Base-by-base conservation (phyloP, 2,329 filamentous ascomycete genomes). In the Daldinia eschscholtzii region DNA sequence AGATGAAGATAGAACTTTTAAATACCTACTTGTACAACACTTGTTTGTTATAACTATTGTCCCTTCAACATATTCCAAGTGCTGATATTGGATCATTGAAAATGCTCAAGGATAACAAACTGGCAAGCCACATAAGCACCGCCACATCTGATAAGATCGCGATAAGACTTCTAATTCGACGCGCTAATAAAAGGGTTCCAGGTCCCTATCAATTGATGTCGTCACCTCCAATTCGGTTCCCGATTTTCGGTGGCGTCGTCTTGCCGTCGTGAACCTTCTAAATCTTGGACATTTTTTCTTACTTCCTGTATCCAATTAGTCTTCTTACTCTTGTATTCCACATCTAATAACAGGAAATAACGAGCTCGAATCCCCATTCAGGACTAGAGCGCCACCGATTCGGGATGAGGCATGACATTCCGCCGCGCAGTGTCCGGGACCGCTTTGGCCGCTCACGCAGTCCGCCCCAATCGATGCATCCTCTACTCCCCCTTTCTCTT, bases 351-450 rank as follows among this genome's bases (percentile, higher is more conserved):
- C 20, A 33, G 30, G 6, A 35, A 26, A 39, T 2, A 48, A 5
- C 37, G n/a, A 59, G 2, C 18, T 35, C 12, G 18, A 46, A 35
- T 12, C 52, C 48, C 26, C 18, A 41, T 18, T 48, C 10, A 67
- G 53, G 33, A 64, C 13, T 12, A 61, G 48, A 62, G 44, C 52
- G 48, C 18, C n/a, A 56, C 33, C 13, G 59, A n/a, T 74, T 80
- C 82, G 83, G 81, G 81, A 89, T 89, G 88, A 88, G 88, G 88
- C 81, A 91, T 91, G 88, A 85, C 84, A 84, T 79, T 83, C 80
- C 84, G 82, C 68, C 68, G 61, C 72, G 69, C 71, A 56, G 70
- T 68, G 44, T 72, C 68, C 37, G 68, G 66, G 44, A 72, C 68
- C 41, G 50, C 74, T 75, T 75, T 71, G 70, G 70, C 53, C 72